Base-by-base conservation (phyloP, 2,329 filamentous ascomycete species). In the Aspergillus tanneri region DNA sequence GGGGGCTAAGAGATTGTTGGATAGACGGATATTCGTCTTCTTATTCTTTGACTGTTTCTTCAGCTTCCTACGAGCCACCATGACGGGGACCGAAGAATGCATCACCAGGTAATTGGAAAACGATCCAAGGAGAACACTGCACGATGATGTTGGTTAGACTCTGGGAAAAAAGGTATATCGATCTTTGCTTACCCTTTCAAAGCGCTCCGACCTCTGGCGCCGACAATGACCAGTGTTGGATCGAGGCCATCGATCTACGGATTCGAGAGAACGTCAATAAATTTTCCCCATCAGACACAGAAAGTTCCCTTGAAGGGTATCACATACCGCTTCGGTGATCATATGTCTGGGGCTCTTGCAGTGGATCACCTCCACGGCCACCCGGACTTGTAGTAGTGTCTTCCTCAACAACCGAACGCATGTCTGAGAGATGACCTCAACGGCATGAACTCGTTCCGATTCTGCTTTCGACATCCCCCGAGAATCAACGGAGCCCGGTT, bases 31-130 rank as follows among this genome's bases (percentile, higher is more conserved):
- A 35, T 84, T 82, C 14, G 83, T 79, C 52, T 82, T 82, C 70
- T 86, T 87, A 67, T 87, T 87, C 67, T 92, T 91, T 67, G 83
- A 85, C 72, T 95, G 88, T 70, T 96, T 96, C 40, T 88, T 80
- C 35, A 96, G 77, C 49, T 88, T 86, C 76, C 95, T 96, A 50
- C 93, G 80, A 6, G 93, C 93, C 27, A 97, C 93, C 93, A 99
- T 99, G 51, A 99, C 93, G 0, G 93, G 93, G 12, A 95, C 90
- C 2, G 89, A 95, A 55, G 90, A 95, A 74, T 97, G 97, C 28
- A 90, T 95, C 24, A 99, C 91, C 6, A 99, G 79, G 64, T 99
- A 99, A 67, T 97, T 97, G 52, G 89, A 95, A 71, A 99, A 97
- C 0, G 91, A 96, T 21, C 93, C 93, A 23, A 99, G 80, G 52